Percentiles rank a stretch among this genome's conserved stretches.
These are phyloP conservation scores for Lepiota venenata DNA, from an alignment of 768 basidiomycete genomes.

Conservation along the genomic window DNA sequence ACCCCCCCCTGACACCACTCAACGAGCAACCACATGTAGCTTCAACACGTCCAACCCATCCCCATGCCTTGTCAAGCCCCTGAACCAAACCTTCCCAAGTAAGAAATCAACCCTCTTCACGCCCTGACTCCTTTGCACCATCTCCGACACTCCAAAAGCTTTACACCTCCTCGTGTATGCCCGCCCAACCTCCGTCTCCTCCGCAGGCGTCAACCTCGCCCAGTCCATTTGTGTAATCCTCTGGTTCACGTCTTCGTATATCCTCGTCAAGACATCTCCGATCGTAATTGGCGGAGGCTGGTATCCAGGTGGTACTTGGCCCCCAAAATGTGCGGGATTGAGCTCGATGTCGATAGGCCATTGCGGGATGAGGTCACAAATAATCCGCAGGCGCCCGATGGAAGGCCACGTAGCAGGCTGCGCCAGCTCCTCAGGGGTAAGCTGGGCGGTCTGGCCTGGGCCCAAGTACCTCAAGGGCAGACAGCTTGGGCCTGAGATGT, in stretches of 20 bases:
- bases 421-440: slow-evolving; percentile 43
- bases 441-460: slow-evolving; percentile 28
- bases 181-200: slow-evolving; percentile 29
- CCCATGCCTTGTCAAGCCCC: slow-evolving; percentile 41
- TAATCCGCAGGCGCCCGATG: slow-evolving; percentile 50
- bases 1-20: neutral
- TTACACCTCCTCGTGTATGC: slow-evolving; percentile 39
- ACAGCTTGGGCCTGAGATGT: slow-evolving; percentile 48
- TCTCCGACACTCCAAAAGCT: slow-evolving; percentile 23
- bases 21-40: slow-evolving; percentile 16
- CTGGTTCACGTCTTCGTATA: slow-evolving; percentile 45
- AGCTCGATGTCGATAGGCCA: slow-evolving; percentile 59
- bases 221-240: slow-evolving; percentile 40
- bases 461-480: slow-evolving; percentile 38
- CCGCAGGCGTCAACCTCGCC: slow-evolving; percentile 24
- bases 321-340: slow-evolving; percentile 16
- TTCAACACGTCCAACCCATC: slow-evolving; percentile 35
- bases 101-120: slow-evolving; percentile 63
- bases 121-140: slow-evolving; percentile 42
- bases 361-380: slow-evolving; percentile 51
- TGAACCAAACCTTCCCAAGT: slow-evolving; percentile 40
- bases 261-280: slow-evolving; percentile 52
- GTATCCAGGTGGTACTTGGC: slow-evolving; percentile 10
- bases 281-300: slow-evolving; percentile 46
- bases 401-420: slow-evolving; percentile 57